Evolutionary conservation across 331 rosid genomes (phyloP), one percentile per base, ranked within the genome.

Genomic region (Quercus lobata): DNA sequence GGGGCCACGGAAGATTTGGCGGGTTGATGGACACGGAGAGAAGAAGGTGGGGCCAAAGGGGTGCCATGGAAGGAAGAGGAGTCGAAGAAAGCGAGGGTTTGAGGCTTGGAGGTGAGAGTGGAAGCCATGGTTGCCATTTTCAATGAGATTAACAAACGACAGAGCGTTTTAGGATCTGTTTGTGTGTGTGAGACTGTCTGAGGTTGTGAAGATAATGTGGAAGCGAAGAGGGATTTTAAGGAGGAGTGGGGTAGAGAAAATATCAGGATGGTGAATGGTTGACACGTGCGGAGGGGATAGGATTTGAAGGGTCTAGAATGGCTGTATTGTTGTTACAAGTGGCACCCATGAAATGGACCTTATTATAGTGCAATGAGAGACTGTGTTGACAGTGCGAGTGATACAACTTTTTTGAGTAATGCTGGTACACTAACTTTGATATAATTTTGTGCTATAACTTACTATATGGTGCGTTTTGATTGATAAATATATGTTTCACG

Each of bases 121-220:
- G 90, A 85, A 17, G 93, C 86, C 86, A 89, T 82, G 73, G 92
- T 32, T 8, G 85, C 86, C 89, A 84, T 82, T 68, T 49, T 49
- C 54, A 49, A 49, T 49, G 54, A 49, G 54, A 49, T 3, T 12
- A 12, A 49, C 17, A 49, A 49, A 49, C 54, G 18, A 49, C 54
- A 49, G 54, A 11, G 2, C 54, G 54, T 49, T 14, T 49, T 49
- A 14, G 54, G 54, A 0, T 14, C 4, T 49, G 5, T 49, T 14
- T 49, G 54, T 49, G 54, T 49, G 18, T 1, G 54, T 2, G 15
- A 3, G 54, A 0, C 2, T 10, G 17, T 49, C 54, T 49, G 54
- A 11, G 15, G 0, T 49, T 6, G 34, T 6, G 1, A 57, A 14
- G 35, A 14, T 24, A 21, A 34, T 22, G 17, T 17, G 30, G 58